Evolutionary conservation across 1,284 basidiomycete species (phyloP).

Genomic region (Cutaneotrichosporon cavernicola): DNA sequence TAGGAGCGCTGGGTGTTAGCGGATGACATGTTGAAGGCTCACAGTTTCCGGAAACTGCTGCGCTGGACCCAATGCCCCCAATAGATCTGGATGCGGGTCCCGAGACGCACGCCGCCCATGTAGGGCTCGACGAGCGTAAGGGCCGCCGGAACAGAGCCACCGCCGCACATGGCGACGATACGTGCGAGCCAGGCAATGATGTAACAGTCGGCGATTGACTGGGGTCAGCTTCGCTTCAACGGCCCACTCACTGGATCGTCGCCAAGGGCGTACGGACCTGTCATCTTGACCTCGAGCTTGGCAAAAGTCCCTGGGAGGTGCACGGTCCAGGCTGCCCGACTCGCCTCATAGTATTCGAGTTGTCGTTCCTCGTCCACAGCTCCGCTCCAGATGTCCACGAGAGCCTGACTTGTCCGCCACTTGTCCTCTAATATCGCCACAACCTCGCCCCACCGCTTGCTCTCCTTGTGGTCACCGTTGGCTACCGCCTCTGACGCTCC

Average conservation of each 20-base stretch:
- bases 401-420: conserved; percentile 43
- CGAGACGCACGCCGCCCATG: conserved; percentile 41
- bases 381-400: conserved; percentile 51
- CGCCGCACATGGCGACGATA: conserved; percentile 63
- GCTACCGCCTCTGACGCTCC: neutral
- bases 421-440: conserved; percentile 56
- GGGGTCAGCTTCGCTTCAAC: conserved; percentile 14
- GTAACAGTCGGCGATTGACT: conserved; percentile 77
- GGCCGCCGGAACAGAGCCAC: conserved; percentile 55
- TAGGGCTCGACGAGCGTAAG: conserved; percentile 41
- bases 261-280: conserved; percentile 72
- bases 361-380: conserved; percentile 35
- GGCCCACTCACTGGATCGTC: conserved; percentile 49
- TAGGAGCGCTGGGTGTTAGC: neutral
- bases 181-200: conserved; percentile 73
- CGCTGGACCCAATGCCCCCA: conserved; percentile 68
- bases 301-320: conserved; percentile 56
- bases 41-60: conserved; percentile 68
- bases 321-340: conserved; percentile 55
- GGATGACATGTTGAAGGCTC: conserved; percentile 33
- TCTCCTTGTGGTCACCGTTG: neutral
- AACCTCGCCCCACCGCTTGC: neutral
- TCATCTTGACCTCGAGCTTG: conserved; percentile 61
- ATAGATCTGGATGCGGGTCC: conserved; percentile 52
- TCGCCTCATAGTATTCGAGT: conserved; percentile 50